A percentile compares a stretch with the other conserved stretches of the same genome.
These are phyloP conservation scores for Trametes hirsuta DNA, from an alignment of 1,284 basidiomycete genomes.

Conservation along the genomic window DNA sequence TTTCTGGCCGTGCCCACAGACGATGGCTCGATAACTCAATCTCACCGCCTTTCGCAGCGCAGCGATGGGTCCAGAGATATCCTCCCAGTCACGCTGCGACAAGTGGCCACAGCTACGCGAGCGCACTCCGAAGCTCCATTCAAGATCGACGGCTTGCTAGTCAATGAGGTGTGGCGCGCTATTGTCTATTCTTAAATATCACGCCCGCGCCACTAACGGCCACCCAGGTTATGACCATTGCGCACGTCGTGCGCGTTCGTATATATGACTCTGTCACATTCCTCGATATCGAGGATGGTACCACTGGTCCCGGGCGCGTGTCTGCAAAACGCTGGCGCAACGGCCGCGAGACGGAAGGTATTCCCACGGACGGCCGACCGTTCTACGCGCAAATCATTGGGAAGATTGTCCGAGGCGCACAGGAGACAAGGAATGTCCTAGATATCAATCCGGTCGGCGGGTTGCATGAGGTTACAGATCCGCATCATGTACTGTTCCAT, in stretches of 20 bases:
- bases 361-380: slow-evolving; percentile 1
- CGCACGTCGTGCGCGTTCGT: slow-evolving; percentile 50
- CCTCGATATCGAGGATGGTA: slow-evolving; percentile 41
- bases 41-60: background rate
- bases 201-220: background rate
- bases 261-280: slow-evolving; percentile 38
- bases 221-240: slow-evolving; percentile 49
- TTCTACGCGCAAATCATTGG: slow-evolving; percentile 33
- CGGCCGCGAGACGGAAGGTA: background rate
- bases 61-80: background rate
- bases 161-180: slow-evolving; percentile 31
- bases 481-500: slow-evolving; percentile 63
- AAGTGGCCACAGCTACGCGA: slow-evolving; percentile 54
- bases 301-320: slow-evolving; percentile 32
- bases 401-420: slow-evolving; percentile 1
- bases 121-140: slow-evolving; percentile 56
- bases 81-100: slow-evolving; percentile 65
- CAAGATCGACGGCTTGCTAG: slow-evolving; percentile 55
- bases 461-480: slow-evolving; percentile 53
- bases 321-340: slow-evolving; percentile 21
- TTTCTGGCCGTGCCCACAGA: background rate
- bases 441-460: slow-evolving; percentile 38
- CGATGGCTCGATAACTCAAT: background rate
- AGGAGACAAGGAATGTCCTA: slow-evolving; percentile 44
- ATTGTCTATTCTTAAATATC: background rate